Percentiles rank a stretch among this genome's conserved stretches.
Conservation (phyloP, 1,284 basidiomycete genomes). For the Amylostereum areolatum region DNA sequence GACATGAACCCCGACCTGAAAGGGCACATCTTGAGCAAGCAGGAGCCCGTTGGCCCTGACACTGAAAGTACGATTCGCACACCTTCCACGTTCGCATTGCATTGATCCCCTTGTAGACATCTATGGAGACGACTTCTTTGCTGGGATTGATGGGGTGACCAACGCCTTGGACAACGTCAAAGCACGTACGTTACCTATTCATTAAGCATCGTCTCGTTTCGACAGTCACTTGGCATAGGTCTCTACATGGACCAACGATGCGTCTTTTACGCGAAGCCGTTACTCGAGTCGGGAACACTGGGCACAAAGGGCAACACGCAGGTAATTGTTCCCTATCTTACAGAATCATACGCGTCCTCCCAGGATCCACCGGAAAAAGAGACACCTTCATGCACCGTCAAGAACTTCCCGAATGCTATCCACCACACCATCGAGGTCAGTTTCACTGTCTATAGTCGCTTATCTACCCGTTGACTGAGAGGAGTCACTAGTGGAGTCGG, state of each 20-base stretch:
- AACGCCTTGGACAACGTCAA: conserved; percentile 99
- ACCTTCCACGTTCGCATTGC: background rate
- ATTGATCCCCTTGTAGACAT: conserved; percentile 49
- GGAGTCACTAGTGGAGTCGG: conserved; percentile 74
- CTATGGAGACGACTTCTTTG: conserved; percentile 90
- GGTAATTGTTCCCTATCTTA: conserved; percentile 92
- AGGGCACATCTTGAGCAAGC: conserved; percentile 85
- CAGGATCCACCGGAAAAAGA: conserved; percentile 99
- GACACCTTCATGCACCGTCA: conserved; percentile 96
- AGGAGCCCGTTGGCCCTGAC: conserved; percentile 91
- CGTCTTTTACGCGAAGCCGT: conserved; percentile 94
- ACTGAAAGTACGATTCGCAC: conserved; percentile 71
- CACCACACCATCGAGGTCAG: conserved; percentile 95
- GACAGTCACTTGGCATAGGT: conserved; percentile 37
- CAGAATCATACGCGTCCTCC: conserved; percentile 97
- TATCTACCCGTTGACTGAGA: conserved; percentile 7
- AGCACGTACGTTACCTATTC: conserved; percentile 63
- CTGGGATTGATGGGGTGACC: conserved; percentile 89
- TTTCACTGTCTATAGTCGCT: conserved; percentile 1
- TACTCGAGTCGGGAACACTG: conserved; percentile 96
- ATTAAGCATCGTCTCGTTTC: background rate
- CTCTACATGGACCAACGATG: conserved; percentile 99
- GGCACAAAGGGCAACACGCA: conserved; percentile 99
- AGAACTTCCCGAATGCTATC: conserved; percentile 99
- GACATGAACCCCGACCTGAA: conserved; percentile 96